Percentiles rank a stretch among this genome's conserved stretches.
Evolutionary conservation across 805 yeast species (phyloP).

Genomic region (Saccharomyces paradoxus): DNA sequence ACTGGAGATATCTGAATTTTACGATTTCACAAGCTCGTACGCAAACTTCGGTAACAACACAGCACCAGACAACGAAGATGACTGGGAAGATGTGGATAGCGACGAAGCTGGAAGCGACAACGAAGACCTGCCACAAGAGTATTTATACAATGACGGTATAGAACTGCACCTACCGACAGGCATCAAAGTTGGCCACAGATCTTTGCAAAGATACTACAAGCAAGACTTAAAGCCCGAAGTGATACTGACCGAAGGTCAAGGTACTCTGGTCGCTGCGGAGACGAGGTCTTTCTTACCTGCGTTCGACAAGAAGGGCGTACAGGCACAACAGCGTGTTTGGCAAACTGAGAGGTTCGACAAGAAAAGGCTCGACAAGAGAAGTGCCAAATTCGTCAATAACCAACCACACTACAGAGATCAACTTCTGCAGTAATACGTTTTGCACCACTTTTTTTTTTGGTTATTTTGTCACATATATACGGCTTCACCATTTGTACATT

Average conservation of each 20-base stretch:
- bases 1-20: slow-evolving; percentile 82
- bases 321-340: slow-evolving; percentile 63
- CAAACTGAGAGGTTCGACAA: slow-evolving; percentile 45
- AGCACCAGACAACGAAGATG: slow-evolving; percentile 28
- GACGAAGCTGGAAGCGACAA: slow-evolving; percentile 20
- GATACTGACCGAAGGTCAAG: slow-evolving; percentile 64
- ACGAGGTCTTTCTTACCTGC: slow-evolving; percentile 38
- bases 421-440: slow-evolving; percentile 38
- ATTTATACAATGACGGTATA: slow-evolving; percentile 50
- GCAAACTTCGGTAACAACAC: slow-evolving; percentile 10
- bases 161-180: slow-evolving; percentile 82
- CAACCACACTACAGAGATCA: slow-evolving; percentile 87
- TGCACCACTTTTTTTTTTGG: neutral
- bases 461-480: neutral
- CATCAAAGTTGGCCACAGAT: slow-evolving; percentile 75
- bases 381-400: slow-evolving; percentile 72
- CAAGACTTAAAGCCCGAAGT: slow-evolving; percentile 60
- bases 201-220: slow-evolving; percentile 69
- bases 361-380: slow-evolving; percentile 45
- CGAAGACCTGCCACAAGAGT: slow-evolving; percentile 33
- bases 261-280: slow-evolving; percentile 81
- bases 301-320: slow-evolving; percentile 37
- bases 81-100: slow-evolving; percentile 32
- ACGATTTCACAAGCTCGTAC: slow-evolving; percentile 79
- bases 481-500: neutral